Evolutionary conservation across 202 grass and related monocot genomes (phyloP), one percentile per base, ranked within the genome.

Genomic region (Tripidium arundinaceum): DNA sequence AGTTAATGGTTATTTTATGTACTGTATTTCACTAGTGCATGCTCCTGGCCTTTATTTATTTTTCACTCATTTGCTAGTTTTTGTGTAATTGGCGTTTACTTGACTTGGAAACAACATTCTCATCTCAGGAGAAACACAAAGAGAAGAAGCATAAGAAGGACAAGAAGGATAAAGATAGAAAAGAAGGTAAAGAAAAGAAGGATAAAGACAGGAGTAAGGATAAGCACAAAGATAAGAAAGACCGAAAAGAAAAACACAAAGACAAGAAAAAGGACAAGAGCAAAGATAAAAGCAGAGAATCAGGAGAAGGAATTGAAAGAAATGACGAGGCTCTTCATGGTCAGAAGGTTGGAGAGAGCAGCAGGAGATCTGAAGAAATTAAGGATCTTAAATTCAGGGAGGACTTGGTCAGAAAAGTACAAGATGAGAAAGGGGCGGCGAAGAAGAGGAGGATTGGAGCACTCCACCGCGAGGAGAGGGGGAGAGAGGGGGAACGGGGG

Each of bases 91-190:
- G 27, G 57, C 26, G 5, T 68, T 31, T 77, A 60, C 1, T 64
- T 83, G 49, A 83, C 40, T 33, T 45, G 21, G 31, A 43, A 73
- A 15, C 29, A 34, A 11, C 18, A 2, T 61, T 65, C n/a, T 31
- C 39, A 43, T 86, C 77, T 81, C 83, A 92, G 90, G 90, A 89
- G 60, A 92, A 92, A 67, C 83, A 86, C 33, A 92, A 86, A 50
- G 86, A 92, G 61, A 89, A 86, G 90, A 92, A 89, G 72, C 90
- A 84, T 84, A 89, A 92, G 80, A 91, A 91, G 58, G 89, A 91
- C 41, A 91, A 85, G 89, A 87, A 78, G 74, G 85, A 89, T 12
- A 92, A 78, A 92, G 86, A 81, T 64, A 85, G 64, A 65, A 92
- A 92, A 89, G 89, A 91, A 75, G 83, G 79, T 45, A 91, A 87